Percentiles rank a stretch among this genome's conserved stretches.
phyloP scores from a whole-genome alignment of 495 filamentous ascomycete species.

The Chaetomidium leptoderma region DNA sequence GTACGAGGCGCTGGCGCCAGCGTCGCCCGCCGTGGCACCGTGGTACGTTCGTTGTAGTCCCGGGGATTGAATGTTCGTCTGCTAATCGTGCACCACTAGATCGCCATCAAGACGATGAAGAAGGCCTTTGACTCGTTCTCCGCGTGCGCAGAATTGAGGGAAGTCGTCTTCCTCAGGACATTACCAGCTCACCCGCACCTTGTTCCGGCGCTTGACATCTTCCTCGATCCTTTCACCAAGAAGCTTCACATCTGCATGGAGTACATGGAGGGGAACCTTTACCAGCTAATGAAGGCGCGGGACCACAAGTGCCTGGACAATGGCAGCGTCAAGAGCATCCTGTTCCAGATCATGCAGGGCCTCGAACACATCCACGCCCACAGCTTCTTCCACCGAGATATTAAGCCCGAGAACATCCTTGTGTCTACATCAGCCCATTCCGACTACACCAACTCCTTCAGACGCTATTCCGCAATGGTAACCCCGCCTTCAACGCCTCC shows the following conservation, averaged over 20 bases:
- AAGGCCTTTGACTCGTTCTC: constrained; percentile 93
- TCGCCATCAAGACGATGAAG: constrained; percentile 99
- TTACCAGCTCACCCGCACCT: constrained; percentile 84
- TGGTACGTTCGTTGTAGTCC: constrained; percentile 60
- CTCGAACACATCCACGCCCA: constrained; percentile 96
- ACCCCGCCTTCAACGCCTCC: constrained; percentile 94
- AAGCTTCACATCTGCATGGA: constrained; percentile 99
- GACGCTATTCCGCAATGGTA: constrained; percentile 85
- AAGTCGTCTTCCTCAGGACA: constrained; percentile 92
- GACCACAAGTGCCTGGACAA: constrained; percentile 91
- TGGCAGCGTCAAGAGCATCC: constrained; percentile 91
- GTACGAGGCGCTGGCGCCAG: constrained; percentile 84
- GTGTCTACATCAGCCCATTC: constrained; percentile 85
- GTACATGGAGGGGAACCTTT: constrained; percentile 99
- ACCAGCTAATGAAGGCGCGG: constrained; percentile 97
- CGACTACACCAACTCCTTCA: constrained; percentile 74
- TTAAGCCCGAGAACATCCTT: constrained; percentile 98
- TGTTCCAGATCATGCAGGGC: constrained; percentile 94
- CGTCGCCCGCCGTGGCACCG: constrained; percentile 82
- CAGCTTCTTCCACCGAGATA: constrained; percentile 97
- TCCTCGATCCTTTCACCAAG: constrained; percentile 90
- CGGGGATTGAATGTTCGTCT: not conserved
- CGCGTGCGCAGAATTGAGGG: constrained; percentile 85
- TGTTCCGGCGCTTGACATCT: constrained; percentile 96
- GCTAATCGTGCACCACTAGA: constrained; percentile 48